Evolutionary conservation across 352 stramenopile species (phyloP).

Genomic region (Phytophthora europaea): DNA sequence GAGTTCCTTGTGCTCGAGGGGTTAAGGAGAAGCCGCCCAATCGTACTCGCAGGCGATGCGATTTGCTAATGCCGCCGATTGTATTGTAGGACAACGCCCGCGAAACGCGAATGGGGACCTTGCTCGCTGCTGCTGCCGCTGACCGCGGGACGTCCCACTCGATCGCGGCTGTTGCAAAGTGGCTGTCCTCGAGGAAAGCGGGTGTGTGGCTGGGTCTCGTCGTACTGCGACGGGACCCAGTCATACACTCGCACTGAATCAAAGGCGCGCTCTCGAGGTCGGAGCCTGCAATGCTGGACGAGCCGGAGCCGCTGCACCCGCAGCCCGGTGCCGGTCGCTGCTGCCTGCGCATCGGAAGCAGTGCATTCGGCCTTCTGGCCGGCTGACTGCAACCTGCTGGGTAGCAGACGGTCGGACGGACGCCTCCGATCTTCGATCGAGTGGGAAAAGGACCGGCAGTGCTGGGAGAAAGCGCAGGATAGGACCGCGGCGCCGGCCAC

Average conservation of each 20-base stretch:
- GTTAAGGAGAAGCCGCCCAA: conserved; percentile 51
- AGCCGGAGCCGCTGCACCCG: conserved; percentile 8
- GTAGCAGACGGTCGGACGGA: conserved; percentile 33
- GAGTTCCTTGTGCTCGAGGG: conserved; percentile 34
- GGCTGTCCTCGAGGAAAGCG: conserved; percentile 39
- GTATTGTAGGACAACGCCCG: conserved; percentile 29
- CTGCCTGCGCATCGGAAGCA: conserved; percentile 14
- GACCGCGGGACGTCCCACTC: conserved; percentile 20
- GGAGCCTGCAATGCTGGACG: conserved; percentile 16
- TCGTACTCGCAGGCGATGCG: conserved; percentile 19
- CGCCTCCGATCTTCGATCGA: conserved; percentile 18
- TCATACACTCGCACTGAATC: conserved; percentile 28
- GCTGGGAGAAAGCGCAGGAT: conserved; percentile 36
- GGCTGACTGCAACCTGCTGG: conserved; percentile 23
- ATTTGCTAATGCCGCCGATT: conserved; percentile 51
- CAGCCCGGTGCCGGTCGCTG: conserved; percentile 1
- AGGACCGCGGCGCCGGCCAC: conserved; percentile 15
- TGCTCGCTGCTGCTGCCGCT: conserved; percentile 17
- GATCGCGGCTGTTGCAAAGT: conserved; percentile 33
- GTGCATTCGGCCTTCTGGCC: not conserved
- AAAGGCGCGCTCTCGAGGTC: no score
- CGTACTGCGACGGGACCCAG: not conserved
- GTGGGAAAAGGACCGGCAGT: conserved; percentile 35
- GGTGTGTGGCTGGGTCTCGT: conserved; percentile 29
- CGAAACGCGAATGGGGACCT: conserved; percentile 6